phyloP scores from a whole-genome alignment of 2,329 filamentous ascomycete species.

The Cladobotryum mycophilum region DNA sequence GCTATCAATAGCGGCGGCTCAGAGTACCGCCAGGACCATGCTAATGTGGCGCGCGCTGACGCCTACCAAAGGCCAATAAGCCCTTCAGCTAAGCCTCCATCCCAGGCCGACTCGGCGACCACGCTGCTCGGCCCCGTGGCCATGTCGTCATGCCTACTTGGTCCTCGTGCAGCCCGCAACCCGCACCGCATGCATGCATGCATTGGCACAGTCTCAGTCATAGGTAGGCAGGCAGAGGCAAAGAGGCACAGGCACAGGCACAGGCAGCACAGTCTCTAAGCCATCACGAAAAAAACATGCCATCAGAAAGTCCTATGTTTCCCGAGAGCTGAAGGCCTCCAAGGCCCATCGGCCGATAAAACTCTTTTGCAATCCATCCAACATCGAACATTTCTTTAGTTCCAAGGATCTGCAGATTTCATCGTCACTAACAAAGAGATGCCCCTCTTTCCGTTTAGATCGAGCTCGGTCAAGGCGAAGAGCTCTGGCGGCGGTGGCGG shows the following conservation, averaged over 20 bases:
- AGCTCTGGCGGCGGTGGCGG: conserved; percentile 1
- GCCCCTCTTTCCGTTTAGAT: conserved; percentile 11
- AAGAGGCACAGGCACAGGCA: too few relatives aligned
- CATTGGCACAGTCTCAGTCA: too few relatives aligned
- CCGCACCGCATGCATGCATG: too few relatives aligned
- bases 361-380: background rate
- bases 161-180: conserved; percentile 12
- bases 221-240: too few relatives aligned
- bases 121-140: conserved; percentile 10
- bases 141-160: conserved; percentile 12
- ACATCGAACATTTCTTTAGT: background rate
- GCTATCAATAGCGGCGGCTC: too few relatives aligned
- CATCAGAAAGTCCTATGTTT: too few relatives aligned
- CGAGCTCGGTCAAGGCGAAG: conserved; percentile 12
- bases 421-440: background rate
- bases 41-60: too few relatives aligned
- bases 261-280: too few relatives aligned
- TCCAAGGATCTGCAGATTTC: background rate
- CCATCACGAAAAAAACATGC: too few relatives aligned
- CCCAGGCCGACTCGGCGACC: background rate
- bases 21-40: too few relatives aligned
- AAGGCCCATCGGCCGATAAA: background rate
- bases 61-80: background rate
- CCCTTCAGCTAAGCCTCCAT: background rate
- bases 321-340: background rate